A percentile compares a stretch with the other conserved stretches of the same genome.
Conservation (phyloP, 169 alveolate genomes). For the Babesia bigemina region DNA sequence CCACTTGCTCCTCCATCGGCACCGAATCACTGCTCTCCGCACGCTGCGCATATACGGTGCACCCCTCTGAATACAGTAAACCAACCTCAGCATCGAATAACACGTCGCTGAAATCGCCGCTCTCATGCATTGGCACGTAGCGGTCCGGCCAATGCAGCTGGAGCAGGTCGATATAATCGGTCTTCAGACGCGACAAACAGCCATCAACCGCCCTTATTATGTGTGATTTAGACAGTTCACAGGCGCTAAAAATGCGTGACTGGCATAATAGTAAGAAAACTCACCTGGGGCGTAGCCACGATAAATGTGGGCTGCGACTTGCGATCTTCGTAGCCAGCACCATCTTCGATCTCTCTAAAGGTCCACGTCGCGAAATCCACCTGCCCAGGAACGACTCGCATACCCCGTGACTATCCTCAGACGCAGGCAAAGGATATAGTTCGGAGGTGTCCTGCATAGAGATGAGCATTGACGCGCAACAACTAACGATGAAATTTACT, state of each 20-base stretch:
- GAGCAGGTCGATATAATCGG: slow-evolving; percentile 79
- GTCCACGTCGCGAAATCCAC: slow-evolving; percentile 72
- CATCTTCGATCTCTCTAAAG: slow-evolving; percentile 62
- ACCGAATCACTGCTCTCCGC: slow-evolving; percentile 18
- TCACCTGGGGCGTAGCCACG: slow-evolving; percentile 61
- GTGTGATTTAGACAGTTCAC: slow-evolving; percentile 67
- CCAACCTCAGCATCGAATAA: slow-evolving; percentile 70
- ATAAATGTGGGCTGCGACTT: slow-evolving; percentile 65
- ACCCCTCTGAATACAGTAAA: neutral
- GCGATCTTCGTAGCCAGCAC: slow-evolving; percentile 80
- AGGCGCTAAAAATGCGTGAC: slow-evolving; percentile 14
- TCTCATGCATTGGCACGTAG: slow-evolving; percentile 77
- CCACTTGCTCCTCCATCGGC: slow-evolving; percentile 79
- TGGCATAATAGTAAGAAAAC: neutral
- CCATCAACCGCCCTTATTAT: slow-evolving; percentile 75
- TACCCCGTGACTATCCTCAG: slow-evolving; percentile 68
- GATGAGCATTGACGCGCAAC: neutral
- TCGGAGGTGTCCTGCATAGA: slow-evolving; percentile 80
- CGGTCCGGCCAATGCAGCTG: slow-evolving; percentile 88
- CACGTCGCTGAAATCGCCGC: slow-evolving; percentile 77
- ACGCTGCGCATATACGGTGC: neutral
- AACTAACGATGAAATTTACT: slow-evolving; percentile 73
- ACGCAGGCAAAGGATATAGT: slow-evolving; percentile 84
- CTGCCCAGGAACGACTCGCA: slow-evolving; percentile 75
- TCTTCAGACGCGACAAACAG: slow-evolving; percentile 71